Conservation (phyloP, 257 asterid genomes). For the Perilla frutescens region DNA sequence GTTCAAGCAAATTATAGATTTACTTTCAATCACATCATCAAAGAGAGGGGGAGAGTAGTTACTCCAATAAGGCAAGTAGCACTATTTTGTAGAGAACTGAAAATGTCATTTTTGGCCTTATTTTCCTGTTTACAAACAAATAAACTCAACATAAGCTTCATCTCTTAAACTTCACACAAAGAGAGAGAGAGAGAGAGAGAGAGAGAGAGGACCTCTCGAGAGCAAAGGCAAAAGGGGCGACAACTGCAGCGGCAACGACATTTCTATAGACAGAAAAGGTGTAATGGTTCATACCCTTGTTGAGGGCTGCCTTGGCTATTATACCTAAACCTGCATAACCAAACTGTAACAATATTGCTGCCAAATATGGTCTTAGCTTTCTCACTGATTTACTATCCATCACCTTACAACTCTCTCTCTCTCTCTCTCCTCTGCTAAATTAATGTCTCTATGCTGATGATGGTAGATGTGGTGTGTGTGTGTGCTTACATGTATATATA, state of each 20-base stretch:
- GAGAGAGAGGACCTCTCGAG: conserved; percentile 53
- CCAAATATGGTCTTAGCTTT: conserved; percentile 56
- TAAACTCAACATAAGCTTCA: conserved; percentile 10
- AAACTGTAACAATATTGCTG: conserved; percentile 58
- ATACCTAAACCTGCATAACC: conserved; percentile 69
- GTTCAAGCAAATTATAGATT: no score
- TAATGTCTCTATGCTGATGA: not conserved
- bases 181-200: not conserved
- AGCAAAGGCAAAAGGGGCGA: conserved; percentile 70
- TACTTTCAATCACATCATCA: no score
- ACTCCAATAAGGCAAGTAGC: conserved; percentile 71
- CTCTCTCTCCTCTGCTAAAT: not conserved
- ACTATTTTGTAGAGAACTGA: conserved; percentile 58
- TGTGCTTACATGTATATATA: not conserved
- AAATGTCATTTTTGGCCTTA: conserved; percentile 78
- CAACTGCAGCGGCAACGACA: conserved; percentile 50
- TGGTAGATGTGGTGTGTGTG: not conserved
- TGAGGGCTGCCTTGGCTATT: conserved; percentile 66
- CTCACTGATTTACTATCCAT: conserved; percentile 38
- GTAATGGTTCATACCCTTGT: conserved; percentile 67
- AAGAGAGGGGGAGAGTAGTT: conserved; percentile 24
- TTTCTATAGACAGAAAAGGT: conserved; percentile 65
- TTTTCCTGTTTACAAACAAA: conserved; percentile 59
- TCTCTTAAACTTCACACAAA: not conserved
- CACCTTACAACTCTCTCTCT: not conserved